A percentile compares a stretch with the other conserved stretches of the same genome.
Conservation (phyloP, 2,329 filamentous ascomycete genomes). For the Hirsutella minnesotensis region DNA sequence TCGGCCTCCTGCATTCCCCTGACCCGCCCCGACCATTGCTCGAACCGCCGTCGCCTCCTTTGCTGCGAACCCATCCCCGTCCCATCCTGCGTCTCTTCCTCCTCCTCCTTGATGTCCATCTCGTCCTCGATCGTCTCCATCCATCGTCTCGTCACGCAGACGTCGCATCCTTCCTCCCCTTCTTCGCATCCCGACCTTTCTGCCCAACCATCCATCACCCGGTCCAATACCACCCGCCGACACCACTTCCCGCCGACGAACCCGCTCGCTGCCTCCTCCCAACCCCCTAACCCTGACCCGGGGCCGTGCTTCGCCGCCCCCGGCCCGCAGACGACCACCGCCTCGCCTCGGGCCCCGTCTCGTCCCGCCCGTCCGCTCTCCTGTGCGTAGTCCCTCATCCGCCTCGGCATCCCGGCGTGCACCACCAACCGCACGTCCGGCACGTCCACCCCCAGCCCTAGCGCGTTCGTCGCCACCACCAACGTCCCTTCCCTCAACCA, state of each 20-base stretch:
- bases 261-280: not conserved
- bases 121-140: not conserved
- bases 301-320: not conserved
- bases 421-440: slow-evolving; percentile 4
- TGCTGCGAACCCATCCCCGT: not conserved
- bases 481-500: not conserved
- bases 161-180: slow-evolving; percentile 3
- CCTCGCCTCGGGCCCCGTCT: slow-evolving; percentile 3
- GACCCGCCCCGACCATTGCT: too few relatives aligned
- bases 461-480: slow-evolving; percentile 3
- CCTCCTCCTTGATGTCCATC: not conserved
- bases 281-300: not conserved
- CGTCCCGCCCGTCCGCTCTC: slow-evolving; percentile 5
- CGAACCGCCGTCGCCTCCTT: not conserved
- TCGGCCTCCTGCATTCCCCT: not conserved
- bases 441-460: slow-evolving; percentile 3
- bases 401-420: slow-evolving; percentile 3
- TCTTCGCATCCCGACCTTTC: not conserved
- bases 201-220: slow-evolving; percentile 1
- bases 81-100: not conserved
- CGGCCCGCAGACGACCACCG: slow-evolving; percentile 2
- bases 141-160: not conserved
- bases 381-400: slow-evolving; percentile 4
- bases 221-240: slow-evolving; percentile 1
- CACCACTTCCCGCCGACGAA: slow-evolving; percentile 1